A percentile compares a stretch with the other conserved stretches of the same genome.
These are phyloP conservation scores for Boletus hoseneyae DNA, from an alignment of 1,284 basidiomycete species.

Conservation along the genomic window DNA sequence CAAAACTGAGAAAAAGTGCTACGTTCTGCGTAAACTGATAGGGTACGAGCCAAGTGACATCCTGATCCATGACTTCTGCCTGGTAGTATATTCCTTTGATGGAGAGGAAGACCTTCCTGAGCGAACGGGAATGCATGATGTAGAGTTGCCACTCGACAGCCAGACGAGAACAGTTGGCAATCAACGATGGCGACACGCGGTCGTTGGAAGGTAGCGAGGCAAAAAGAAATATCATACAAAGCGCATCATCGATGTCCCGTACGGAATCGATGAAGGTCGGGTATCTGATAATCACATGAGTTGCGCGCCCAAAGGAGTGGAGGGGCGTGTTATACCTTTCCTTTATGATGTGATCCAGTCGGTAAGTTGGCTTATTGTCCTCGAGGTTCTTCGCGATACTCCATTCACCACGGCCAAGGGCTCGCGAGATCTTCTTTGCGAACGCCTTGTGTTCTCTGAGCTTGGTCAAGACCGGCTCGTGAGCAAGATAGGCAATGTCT, in stretches of 20 bases:
- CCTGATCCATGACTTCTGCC: slow-evolving; percentile 91
- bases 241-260: slow-evolving; percentile 95
- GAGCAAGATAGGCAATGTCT: slow-evolving; percentile 96
- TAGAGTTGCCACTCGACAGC: slow-evolving; percentile 95
- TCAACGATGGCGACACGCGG: slow-evolving; percentile 79
- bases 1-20: slow-evolving; percentile 25
- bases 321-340: slow-evolving; percentile 62
- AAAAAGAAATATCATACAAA: slow-evolving; percentile 94
- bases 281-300: slow-evolving; percentile 57
- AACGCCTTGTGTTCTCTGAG: slow-evolving; percentile 98
- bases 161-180: slow-evolving; percentile 89
- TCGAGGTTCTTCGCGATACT: slow-evolving; percentile 92
- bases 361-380: slow-evolving; percentile 86
- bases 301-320: background rate
- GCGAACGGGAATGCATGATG: slow-evolving; percentile 83
- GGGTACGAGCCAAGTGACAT: slow-evolving; percentile 94
- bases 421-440: slow-evolving; percentile 94
- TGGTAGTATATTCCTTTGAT: slow-evolving; percentile 99
- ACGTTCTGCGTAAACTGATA: slow-evolving; percentile 98
- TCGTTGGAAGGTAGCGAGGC: slow-evolving; percentile 83
- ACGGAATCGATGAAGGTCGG: slow-evolving; percentile 96
- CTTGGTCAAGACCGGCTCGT: slow-evolving; percentile 95
- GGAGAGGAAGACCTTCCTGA: slow-evolving; percentile 93
- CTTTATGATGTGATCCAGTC: slow-evolving; percentile 96
- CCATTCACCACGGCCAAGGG: slow-evolving; percentile 94